phyloP scores from a whole-genome alignment of 2,329 filamentous ascomycete species.

The Thermoascus crustaceus region DNA sequence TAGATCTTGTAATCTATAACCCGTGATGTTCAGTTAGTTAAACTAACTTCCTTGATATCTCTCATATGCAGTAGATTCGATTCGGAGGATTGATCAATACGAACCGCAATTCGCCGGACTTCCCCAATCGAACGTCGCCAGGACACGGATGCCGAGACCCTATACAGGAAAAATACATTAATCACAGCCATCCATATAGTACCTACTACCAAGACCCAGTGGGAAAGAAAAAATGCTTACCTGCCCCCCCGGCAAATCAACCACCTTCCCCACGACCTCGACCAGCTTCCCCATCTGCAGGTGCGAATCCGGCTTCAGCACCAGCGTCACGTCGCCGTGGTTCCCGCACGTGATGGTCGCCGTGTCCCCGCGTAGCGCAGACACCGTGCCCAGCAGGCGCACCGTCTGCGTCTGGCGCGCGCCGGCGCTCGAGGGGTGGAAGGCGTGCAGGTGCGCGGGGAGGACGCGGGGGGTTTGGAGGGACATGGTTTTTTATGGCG shows the following conservation, averaged over 20 bases:
- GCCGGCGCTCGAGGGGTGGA: conserved; percentile 45
- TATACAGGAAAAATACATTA: conserved; percentile 9
- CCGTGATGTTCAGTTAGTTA: conserved; percentile 5
- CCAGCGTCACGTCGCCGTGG: conserved; percentile 62
- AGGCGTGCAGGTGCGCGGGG: conserved; percentile 67
- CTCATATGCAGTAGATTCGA: too few species aligned
- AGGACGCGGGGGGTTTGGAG: conserved; percentile 76
- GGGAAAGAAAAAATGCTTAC: conserved; percentile 15
- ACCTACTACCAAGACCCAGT: background rate
- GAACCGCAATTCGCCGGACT: conserved; percentile 32
- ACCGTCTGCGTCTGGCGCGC: conserved; percentile 54
- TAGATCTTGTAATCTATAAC: conserved; percentile 63
- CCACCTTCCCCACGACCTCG: conserved; percentile 41
- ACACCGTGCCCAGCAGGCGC: conserved; percentile 77
- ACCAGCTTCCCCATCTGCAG: conserved; percentile 38
- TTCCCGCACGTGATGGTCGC: conserved; percentile 67
- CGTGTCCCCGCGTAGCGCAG: conserved; percentile 69
- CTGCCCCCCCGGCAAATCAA: conserved; percentile 33
- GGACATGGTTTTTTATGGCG: conserved; percentile 45
- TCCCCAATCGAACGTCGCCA: conserved; percentile 37
- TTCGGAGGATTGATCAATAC: too few species aligned
- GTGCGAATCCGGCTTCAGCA: conserved; percentile 55
- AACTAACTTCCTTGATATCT: too few species aligned
- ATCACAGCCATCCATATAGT: background rate
- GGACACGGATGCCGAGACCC: conserved; percentile 33